Evolutionary conservation across 2,329 filamentous ascomycete genomes (phyloP), one percentile per base, ranked within the genome.

Genomic region (Epichloe glyceriae): DNA sequence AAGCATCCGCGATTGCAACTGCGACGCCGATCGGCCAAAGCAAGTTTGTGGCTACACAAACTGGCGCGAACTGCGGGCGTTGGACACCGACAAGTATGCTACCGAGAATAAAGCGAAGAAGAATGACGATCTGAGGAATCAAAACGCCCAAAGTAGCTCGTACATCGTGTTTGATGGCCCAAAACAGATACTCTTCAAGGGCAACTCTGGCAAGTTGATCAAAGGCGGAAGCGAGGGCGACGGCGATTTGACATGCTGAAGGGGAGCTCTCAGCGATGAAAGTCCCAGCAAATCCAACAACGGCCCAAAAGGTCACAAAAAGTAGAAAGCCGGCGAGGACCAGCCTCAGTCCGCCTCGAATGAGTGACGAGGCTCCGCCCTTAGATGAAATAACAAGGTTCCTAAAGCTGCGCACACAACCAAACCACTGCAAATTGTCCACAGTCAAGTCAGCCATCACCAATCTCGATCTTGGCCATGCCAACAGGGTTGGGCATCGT

Each of bases 311-410:
- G 56, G 71, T 70, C 33, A 74, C 68, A 52, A 71, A 68, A 26
- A 70, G 54, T 59, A 80, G 70, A 61, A 79, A 80, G 56, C 68
- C 63, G 60, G 73, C 66, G 75, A 81, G 77, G 76, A 73, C 76
- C 76, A 81, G 78, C 77, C 78, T 80, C 76, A 73, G 71, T 67
- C 75, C 74, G 67, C 80, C 75, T 64, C 73, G 71, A 61, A 76
- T 70, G 53, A 78, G 63, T 40, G 71, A 64, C 53, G 69, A 69
- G 60, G 71, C 68, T 68, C 75, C 68, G 56, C 71, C 70, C 67
- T 73, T 54, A 70, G 67, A 54, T 70, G 64, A 57, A 75, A 66
- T 62, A 74, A 65, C 56, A 73, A 64, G 47, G 71, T 69, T 43
- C 67, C 68, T 47, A 71, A 69, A 33, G 76, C 73, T 50, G 75